Evolutionary conservation across 139 green algal species (phyloP), one percentile per base, ranked within the genome.

Genomic region (Spirogloea muscicola): DNA sequence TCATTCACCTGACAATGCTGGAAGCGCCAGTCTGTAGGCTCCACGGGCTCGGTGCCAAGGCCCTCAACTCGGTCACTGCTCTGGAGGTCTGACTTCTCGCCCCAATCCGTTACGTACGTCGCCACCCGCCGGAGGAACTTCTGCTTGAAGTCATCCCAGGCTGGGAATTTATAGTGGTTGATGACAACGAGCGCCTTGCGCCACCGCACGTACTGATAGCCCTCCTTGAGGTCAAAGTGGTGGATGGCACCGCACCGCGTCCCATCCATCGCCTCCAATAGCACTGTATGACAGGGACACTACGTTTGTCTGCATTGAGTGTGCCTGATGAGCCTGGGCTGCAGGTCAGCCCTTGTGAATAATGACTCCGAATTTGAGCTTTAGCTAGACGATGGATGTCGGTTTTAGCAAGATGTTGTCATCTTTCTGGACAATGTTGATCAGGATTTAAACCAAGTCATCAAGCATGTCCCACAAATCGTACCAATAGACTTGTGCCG

Each of bases 141-240:
- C 16, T n/a, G 34, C 13, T 68, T 7, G 21, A 74, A 74, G 34
- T 48, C 36, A 3, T 69, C 65, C 65, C 65, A 74, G 37, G 66
- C 65, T 37, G 65, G 65, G 27, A 65, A 74, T 25, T 74, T 74
- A 46, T 66, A 74, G 38, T 74, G 65, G 3, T 74, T 74, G 37
- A 74, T 74, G 65, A n/a, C n/a, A n/a, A n/a, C n/a, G n/a, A n/a
- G n/a, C n/a, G n/a, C n/a, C 29, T 64, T 9, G 9, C 9, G 31
- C 55, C 55, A 13, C 10, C 10, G 55, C 55, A 16, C 21, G 46
- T 55, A 21, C 21, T 9, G 31, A 5, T 3, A 1, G 21, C 29
- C 29, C 10, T 72, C 62, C 10, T 31, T 69, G 7, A 74, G 38
- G 21, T 74, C 65, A 13, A 74, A 74, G 21, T 10, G 37, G 44